Base-by-base conservation (phyloP, 805 yeast species). In the Ogataea kodamae region DNA sequence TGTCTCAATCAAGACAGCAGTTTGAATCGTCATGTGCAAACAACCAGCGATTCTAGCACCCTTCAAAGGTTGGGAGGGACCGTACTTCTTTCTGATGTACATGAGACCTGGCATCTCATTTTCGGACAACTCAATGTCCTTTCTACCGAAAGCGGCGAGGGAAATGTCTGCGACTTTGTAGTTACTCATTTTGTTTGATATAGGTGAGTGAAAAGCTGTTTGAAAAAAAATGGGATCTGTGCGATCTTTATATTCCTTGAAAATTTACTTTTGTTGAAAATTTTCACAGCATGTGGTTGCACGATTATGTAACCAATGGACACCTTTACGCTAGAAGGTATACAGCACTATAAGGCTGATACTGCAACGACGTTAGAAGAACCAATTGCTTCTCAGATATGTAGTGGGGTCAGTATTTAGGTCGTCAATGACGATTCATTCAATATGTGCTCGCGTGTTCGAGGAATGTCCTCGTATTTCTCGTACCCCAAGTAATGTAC, bases 1-100 rank as follows among this genome's bases (percentile, higher is more conserved):
- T 54, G 98, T 90, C 78, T 90, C 98, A 60, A 92, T 92, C 69
- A 90, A 78, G 50, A 90, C 97, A 54, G 97, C 98, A 59, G 98
- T 92, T 75, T 90, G 98, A 61, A 92, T 84, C 67, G 98, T 90
- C 97, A 92, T 92, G 76, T 90, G 98, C 64, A 90, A 76, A 76
- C 98, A 90, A 62, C 97, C 98, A 50, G 97, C 97, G 59, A 90
- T 80, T 74, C 97, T 82, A 52, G 98, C 97, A 58, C 97, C 98
- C 69, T 85, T 84, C 68, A 90, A 81, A 51, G 97, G 97, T 73
- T 90, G 96, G 45, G 77, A 79, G 31, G 72, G 70, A 55, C 94
- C 97, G 74, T 89, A 92, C 68, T 81, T 79, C 66, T 74, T 76
- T 74, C 98, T 85, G 73, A 89, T 90, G 71, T 89, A 84, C 94